phyloP scores from a whole-genome alignment of 2,329 filamentous ascomycete species.

The Mollisiaceae sp. region DNA sequence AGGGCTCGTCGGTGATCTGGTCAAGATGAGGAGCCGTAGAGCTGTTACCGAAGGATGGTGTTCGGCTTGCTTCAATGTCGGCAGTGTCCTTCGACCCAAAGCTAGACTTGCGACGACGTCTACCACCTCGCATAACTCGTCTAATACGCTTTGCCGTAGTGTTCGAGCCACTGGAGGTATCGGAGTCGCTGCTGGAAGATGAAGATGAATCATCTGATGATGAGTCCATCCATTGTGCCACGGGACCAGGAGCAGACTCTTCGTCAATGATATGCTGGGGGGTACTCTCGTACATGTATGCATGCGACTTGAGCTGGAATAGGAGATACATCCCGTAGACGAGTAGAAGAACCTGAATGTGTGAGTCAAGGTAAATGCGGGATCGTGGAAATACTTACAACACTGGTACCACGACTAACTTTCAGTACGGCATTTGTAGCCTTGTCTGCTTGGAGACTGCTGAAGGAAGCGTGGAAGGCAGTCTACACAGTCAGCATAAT shows the following conservation, averaged over 20 bases:
- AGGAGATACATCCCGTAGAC: slow-evolving; percentile 85
- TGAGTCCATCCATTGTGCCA: slow-evolving; percentile 77
- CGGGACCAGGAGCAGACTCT: slow-evolving; percentile 83
- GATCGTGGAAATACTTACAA: slow-evolving; percentile 59
- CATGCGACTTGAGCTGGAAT: slow-evolving; percentile 90
- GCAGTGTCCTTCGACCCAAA: slow-evolving; percentile 68
- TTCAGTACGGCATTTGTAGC: slow-evolving; percentile 77
- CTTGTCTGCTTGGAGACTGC: slow-evolving; percentile 50
- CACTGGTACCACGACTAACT: slow-evolving; percentile 88
- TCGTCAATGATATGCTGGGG: slow-evolving; percentile 93
- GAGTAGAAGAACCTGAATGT: slow-evolving; percentile 68
- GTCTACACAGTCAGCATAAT: slow-evolving; percentile 55
- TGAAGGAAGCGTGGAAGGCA: slow-evolving; percentile 90
- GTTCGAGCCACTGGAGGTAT: slow-evolving; percentile 68
- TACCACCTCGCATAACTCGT: slow-evolving; percentile 70
- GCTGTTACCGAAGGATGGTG: slow-evolving; percentile 48
- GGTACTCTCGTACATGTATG: slow-evolving; percentile 90
- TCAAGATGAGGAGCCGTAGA: slow-evolving; percentile 34
- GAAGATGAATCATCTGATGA: slow-evolving; percentile 66
- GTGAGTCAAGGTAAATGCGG: slow-evolving; percentile 17
- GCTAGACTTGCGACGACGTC: slow-evolving; percentile 75
- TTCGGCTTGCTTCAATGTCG: slow-evolving; percentile 47
- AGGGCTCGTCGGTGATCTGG: slow-evolving; percentile 29
- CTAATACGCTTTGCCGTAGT: slow-evolving; percentile 79
- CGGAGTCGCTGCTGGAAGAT: slow-evolving; percentile 70